Base-by-base conservation (phyloP, 1,139 yeast genomes). In the Blastobotrys niveus region DNA sequence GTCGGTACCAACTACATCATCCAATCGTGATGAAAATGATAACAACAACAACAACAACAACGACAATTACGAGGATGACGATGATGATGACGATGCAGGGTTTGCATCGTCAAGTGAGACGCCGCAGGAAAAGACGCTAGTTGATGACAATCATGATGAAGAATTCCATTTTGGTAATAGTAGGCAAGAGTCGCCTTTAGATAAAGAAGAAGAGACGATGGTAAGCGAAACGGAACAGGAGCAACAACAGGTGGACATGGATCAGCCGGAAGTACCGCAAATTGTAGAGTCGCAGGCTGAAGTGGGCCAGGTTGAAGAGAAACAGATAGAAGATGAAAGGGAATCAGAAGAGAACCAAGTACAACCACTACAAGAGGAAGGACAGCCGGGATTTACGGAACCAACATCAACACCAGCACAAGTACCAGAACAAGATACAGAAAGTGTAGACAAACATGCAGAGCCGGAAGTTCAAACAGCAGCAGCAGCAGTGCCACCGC, bases 401-500 rank as follows among this genome's bases (percentile, higher is more conserved):
- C 32, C 8, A 14, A 7, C 8, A 29, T 9, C 32, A 29, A 7
- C 7, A 10, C 32, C 32, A 29, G n/a, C 22, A 3, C 29, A 34
- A 20, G 25, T n/a, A 34, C 19, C 38, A 14, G 27, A 9, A 10
- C 21, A 38, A 22, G 41, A 29, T 26, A 19, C 35, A 8, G 27
- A 38, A 14, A 14, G 18, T 29, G 26, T 25, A 5, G 12, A 25
- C 10, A 35, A 19, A 20, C 10, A 14, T 9, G 33, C 33, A 7
- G 33, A 29, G n/a, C 7, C 33, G 10, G 15, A 29, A 9, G 33
- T 10, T 10, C 15, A 7, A 10, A 29, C 40, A 19, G 17, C 40
- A 18, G 24, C 20, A 21, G 15, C 35, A 14, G 20, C 27, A 14
- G 14, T 38, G 17, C 25, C 46, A 10, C 47, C 46, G n/a, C 50